phyloP scores from a whole-genome alignment of 495 filamentous ascomycete genomes.

The Thozetella sp. region DNA sequence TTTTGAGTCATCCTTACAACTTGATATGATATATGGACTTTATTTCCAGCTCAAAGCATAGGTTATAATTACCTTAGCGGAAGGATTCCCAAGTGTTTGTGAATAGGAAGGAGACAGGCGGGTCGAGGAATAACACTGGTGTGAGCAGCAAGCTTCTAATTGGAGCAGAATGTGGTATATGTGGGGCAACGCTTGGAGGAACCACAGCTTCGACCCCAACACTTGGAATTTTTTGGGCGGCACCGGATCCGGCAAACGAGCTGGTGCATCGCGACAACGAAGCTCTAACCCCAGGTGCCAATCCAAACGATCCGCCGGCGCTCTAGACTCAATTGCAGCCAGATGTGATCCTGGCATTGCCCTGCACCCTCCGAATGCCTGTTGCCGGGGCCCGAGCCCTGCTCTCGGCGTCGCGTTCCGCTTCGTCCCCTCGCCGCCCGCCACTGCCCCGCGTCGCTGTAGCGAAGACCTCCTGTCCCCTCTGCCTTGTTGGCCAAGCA shows the following conservation, averaged over 20 bases:
- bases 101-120: no score
- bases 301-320: not conserved
- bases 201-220: no score
- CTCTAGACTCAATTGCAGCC: slow-evolving; percentile 7
- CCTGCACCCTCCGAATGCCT: slow-evolving; percentile 22
- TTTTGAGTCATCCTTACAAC: no score
- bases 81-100: no score
- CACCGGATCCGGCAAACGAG: slow-evolving; percentile 2
- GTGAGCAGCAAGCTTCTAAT: no score
- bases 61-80: no score
- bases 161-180: no score
- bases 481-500: not conserved
- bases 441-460: slow-evolving; percentile 18
- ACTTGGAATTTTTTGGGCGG: slow-evolving; percentile 2
- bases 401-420: slow-evolving; percentile 16
- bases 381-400: slow-evolving; percentile 30
- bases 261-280: slow-evolving; percentile 6
- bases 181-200: no score
- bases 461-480: not conserved
- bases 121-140: no score
- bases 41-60: no score
- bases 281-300: not conserved
- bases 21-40: no score
- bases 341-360: slow-evolving; percentile 12
- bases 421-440: slow-evolving; percentile 4